These are phyloP conservation scores for Penicillium pulvis DNA, from an alignment of 495 filamentous ascomycete species.

Conservation along the genomic window DNA sequence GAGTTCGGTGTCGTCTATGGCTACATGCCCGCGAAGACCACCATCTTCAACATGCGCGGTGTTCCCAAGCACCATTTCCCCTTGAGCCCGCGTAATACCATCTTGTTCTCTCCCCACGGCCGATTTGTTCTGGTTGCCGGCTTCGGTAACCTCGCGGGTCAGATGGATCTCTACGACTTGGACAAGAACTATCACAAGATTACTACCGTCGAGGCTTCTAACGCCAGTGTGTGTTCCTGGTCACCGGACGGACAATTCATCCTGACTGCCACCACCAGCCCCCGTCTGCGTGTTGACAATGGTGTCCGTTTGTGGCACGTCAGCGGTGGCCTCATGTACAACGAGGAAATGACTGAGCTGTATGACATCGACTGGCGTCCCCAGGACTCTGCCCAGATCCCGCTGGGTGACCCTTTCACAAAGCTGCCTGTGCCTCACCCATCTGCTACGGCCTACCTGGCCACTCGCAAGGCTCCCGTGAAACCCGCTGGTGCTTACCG, in stretches of 20 bases:
- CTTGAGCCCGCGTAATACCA: slow-evolving; percentile 87
- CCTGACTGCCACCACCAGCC: slow-evolving; percentile 94
- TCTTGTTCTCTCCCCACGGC: slow-evolving; percentile 91
- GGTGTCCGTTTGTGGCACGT: slow-evolving; percentile 95
- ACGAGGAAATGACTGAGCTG: slow-evolving; percentile 88
- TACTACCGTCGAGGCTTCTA: slow-evolving; percentile 91
- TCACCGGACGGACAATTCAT: slow-evolving; percentile 94
- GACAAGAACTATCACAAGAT: slow-evolving; percentile 90
- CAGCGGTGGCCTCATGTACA: slow-evolving; percentile 87
- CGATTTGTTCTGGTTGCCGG: slow-evolving; percentile 92
- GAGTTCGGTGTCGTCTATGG: slow-evolving; percentile 98
- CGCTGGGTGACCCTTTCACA: slow-evolving; percentile 72
- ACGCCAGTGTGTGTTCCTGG: slow-evolving; percentile 94
- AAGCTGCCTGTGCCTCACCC: slow-evolving; percentile 79
- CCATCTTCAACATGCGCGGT: slow-evolving; percentile 89
- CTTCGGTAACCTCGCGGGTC: slow-evolving; percentile 94
- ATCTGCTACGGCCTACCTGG: slow-evolving; percentile 81
- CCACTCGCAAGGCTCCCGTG: slow-evolving; percentile 84
- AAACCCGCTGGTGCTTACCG: slow-evolving; percentile 96
- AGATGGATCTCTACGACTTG: slow-evolving; percentile 96
- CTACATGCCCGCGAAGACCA: slow-evolving; percentile 97
- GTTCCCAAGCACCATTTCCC: slow-evolving; percentile 79
- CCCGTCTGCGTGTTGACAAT: slow-evolving; percentile 92
- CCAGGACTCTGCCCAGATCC: slow-evolving; percentile 58
- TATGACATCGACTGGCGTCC: slow-evolving; percentile 94